A percentile compares a stretch with the other conserved stretches of the same genome.
Evolutionary conservation across 73 alveolate genomes (phyloP).

Genomic region (Paramecium biaurelia): DNA sequence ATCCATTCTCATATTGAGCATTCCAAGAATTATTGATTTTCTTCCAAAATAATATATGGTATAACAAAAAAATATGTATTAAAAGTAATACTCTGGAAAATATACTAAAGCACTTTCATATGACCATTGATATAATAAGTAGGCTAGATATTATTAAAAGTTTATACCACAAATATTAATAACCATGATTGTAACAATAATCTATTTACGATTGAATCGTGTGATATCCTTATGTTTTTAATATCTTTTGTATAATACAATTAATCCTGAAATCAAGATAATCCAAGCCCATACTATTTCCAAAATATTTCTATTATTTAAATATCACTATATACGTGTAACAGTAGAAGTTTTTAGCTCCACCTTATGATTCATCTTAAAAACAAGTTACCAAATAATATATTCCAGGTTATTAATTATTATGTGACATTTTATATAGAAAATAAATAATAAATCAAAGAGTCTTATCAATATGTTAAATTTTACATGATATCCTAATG

Average conservation of each 20-base stretch:
- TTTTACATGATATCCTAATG: not conserved
- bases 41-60: conserved; percentile 44
- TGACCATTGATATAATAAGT: conserved; percentile 32
- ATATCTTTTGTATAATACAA: not conserved
- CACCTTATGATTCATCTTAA: not conserved
- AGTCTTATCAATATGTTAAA: not conserved
- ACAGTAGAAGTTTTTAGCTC: conserved; percentile 20
- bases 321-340: not conserved
- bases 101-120: conserved; percentile 7
- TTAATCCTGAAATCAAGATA: not conserved
- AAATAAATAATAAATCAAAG: not conserved
- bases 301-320: not conserved
- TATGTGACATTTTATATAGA: not conserved
- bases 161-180: not conserved
- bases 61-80: conserved; percentile 9
- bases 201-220: not conserved
- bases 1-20: conserved; percentile 52
- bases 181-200: not conserved
- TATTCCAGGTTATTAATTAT: conserved; percentile 15
- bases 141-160: not conserved
- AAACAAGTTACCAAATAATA: conserved; percentile 19
- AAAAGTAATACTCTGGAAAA: conserved; percentile 30
- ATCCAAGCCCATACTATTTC: not conserved
- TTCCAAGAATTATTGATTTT: conserved; percentile 4
- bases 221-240: not conserved